A percentile compares a stretch with the other conserved stretches of the same genome.
These are phyloP conservation scores for Fusarium protoensiforme DNA, from an alignment of 2,329 filamentous ascomycete genomes.

Conservation along the genomic window DNA sequence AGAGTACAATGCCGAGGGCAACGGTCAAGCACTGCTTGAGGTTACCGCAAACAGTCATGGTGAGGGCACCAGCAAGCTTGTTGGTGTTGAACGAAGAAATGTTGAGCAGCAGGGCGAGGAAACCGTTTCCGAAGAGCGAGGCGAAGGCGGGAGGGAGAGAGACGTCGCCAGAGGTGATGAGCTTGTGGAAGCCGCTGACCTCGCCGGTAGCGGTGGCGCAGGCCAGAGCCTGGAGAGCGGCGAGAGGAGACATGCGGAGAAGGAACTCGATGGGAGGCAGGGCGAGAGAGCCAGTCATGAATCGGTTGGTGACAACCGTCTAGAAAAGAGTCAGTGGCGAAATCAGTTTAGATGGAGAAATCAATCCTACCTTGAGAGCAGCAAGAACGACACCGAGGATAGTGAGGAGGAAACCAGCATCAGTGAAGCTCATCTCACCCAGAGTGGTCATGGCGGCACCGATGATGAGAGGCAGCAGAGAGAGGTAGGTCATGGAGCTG, in stretches of 20 bases:
- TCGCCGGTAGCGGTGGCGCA: slow-evolving; percentile 66
- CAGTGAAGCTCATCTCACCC: slow-evolving; percentile 72
- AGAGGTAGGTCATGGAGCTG: slow-evolving; percentile 66
- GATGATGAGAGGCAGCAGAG: slow-evolving; percentile 69
- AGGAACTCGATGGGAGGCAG: slow-evolving; percentile 70
- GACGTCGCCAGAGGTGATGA: slow-evolving; percentile 50
- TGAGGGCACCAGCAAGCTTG: slow-evolving; percentile 66
- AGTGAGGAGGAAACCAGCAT: slow-evolving; percentile 65
- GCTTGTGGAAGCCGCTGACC: slow-evolving; percentile 53
- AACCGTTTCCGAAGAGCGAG: slow-evolving; percentile 61
- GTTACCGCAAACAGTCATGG: slow-evolving; percentile 70
- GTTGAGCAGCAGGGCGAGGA: slow-evolving; percentile 66
- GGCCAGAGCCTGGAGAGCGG: slow-evolving; percentile 64
- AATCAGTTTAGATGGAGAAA: background rate
- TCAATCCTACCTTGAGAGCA: slow-evolving; percentile 60
- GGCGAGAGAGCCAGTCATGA: slow-evolving; percentile 70
- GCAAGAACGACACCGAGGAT: slow-evolving; percentile 65
- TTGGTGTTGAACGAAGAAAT: slow-evolving; percentile 68
- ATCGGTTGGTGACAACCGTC: slow-evolving; percentile 72
- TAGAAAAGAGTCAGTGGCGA: slow-evolving; percentile 38
- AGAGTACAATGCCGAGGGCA: slow-evolving; percentile 63
- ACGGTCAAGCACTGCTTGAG: slow-evolving; percentile 69
- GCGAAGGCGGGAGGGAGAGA: slow-evolving; percentile 52
- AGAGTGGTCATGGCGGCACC: slow-evolving; percentile 70
- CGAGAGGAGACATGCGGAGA: slow-evolving; percentile 71